These are phyloP conservation scores for Cicer bijugum DNA, from an alignment of 306 rosid species.

Conservation along the genomic window DNA sequence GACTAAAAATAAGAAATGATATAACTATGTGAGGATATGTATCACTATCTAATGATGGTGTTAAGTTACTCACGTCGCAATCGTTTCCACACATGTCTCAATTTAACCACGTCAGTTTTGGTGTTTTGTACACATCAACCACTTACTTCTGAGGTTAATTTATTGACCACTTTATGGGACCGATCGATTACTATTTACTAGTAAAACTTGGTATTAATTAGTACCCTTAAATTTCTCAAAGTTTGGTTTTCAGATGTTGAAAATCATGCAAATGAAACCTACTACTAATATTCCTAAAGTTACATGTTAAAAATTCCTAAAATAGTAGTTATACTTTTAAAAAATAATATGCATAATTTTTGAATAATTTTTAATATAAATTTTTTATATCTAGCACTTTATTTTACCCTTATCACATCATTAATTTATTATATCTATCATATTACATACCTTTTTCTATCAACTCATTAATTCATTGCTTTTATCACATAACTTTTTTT, in stretches of 20 bases:
- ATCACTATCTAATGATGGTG: constrained; percentile 1
- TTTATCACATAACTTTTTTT: no score
- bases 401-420: no score
- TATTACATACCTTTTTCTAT: no score
- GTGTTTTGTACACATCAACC: constrained; percentile 50
- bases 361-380: no score
- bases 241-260: not conserved
- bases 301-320: no score
- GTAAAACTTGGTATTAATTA: not conserved
- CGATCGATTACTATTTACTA: not conserved
- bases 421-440: no score
- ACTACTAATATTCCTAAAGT: no score
- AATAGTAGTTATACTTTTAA: no score
- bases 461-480: no score
- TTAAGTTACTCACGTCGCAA: constrained; percentile 47
- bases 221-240: not conserved
- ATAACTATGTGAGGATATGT: constrained; percentile 1
- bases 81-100: constrained; percentile 50
- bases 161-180: constrained; percentile 8
- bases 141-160: not conserved
- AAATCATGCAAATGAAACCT: not conserved
- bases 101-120: constrained; percentile 51
- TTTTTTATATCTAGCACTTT: no score
- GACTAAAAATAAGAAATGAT: not conserved
- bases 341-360: no score